Evolutionary conservation across 257 asterid genomes (phyloP).

Genomic region (Lycium barbarum): DNA sequence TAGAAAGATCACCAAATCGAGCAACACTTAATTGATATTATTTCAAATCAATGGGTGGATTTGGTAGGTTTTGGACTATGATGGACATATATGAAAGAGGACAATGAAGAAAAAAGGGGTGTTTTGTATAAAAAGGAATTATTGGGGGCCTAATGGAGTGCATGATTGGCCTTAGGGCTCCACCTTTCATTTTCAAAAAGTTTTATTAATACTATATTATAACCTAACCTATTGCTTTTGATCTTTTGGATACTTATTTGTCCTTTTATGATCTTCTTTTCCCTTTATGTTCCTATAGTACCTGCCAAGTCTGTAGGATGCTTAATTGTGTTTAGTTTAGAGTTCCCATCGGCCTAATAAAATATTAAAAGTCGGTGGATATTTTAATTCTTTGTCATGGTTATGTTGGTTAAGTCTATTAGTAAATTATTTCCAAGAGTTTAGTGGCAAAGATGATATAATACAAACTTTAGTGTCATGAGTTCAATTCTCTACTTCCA

Average conservation of each 20-base stretch:
- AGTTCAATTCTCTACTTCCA: neutral
- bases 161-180: constrained; percentile 36
- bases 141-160: constrained; percentile 31
- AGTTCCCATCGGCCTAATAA: neutral
- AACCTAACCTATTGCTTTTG: neutral
- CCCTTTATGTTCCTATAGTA: neutral
- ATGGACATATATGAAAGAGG: constrained; percentile 23
- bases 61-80: constrained; percentile 34
- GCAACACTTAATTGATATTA: constrained; percentile 12
- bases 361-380: neutral
- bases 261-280: neutral
- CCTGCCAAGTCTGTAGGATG: neutral
- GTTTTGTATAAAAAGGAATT: constrained; percentile 19
- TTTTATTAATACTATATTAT: neutral
- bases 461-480: neutral
- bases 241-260: constrained; percentile 14
- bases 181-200: constrained; percentile 16
- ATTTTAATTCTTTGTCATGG: neutral
- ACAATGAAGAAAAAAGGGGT: constrained; percentile 30
- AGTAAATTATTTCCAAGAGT: neutral
- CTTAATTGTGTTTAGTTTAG: neutral
- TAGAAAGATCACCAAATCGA: constrained; percentile 30
- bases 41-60: constrained; percentile 39
- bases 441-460: neutral
- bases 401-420: neutral